A percentile compares a stretch with the other conserved stretches of the same genome.
Evolutionary conservation across 768 basidiomycete species (phyloP).

Genomic region (Trametes meyenii): DNA sequence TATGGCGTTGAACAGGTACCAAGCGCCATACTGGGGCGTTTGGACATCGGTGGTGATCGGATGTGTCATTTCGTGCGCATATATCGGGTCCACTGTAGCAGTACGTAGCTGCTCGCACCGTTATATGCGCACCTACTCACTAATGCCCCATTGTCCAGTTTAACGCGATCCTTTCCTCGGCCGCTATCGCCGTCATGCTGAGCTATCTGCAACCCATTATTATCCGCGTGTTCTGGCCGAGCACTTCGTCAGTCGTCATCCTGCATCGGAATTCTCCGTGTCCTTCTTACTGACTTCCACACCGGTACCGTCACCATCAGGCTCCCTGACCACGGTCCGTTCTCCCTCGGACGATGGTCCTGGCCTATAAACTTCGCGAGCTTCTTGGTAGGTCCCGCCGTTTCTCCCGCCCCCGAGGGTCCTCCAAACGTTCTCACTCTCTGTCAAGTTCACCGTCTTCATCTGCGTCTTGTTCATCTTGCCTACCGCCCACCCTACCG

Average conservation of each 20-base stretch:
- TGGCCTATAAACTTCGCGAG: slow-evolving; percentile 53
- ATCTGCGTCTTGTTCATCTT: slow-evolving; percentile 58
- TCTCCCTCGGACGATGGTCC: slow-evolving; percentile 54
- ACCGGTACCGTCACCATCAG: slow-evolving; percentile 29
- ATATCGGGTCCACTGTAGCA: slow-evolving; percentile 58
- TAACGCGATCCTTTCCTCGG: slow-evolving; percentile 58
- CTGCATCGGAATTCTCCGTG: background rate
- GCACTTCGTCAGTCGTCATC: slow-evolving; percentile 39
- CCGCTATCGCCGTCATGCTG: slow-evolving; percentile 60
- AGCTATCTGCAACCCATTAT: slow-evolving; percentile 60
- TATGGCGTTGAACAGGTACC: slow-evolving; percentile 53
- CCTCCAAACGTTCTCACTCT: background rate
- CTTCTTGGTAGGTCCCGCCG: slow-evolving; percentile 41
- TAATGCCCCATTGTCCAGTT: slow-evolving; percentile 36
- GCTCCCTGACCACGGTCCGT: slow-evolving; percentile 51
- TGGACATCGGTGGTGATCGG: slow-evolving; percentile 57
- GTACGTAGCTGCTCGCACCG: slow-evolving; percentile 37
- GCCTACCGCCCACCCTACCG: slow-evolving; percentile 56
- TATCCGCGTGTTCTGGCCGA: slow-evolving; percentile 60
- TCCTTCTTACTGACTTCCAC: slow-evolving; percentile 9
- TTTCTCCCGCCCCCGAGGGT: no score
- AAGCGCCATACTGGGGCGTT: slow-evolving; percentile 57
- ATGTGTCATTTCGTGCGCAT: slow-evolving; percentile 58
- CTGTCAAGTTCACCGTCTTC: slow-evolving; percentile 50
- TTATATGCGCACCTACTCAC: background rate